These are phyloP conservation scores for Tuber calosporum DNA, from an alignment of 495 filamentous ascomycete species.

Conservation along the genomic window DNA sequence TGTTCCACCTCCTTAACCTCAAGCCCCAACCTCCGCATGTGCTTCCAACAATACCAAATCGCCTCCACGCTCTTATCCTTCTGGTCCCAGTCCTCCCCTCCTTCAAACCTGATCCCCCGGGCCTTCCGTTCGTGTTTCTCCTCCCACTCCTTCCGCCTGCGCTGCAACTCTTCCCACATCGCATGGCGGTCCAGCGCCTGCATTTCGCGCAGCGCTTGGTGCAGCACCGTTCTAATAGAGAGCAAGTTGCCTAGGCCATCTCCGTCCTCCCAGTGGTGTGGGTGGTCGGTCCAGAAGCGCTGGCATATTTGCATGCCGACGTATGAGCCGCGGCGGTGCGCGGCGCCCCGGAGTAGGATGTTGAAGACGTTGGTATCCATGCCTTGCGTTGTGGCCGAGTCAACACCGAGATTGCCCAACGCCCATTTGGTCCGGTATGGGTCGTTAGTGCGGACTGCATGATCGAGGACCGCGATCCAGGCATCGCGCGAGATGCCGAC, in stretches of 20 bases:
- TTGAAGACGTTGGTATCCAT: conserved; percentile 26
- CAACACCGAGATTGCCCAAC: conserved; percentile 13
- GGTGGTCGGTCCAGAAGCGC: conserved; percentile 15
- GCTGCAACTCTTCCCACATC: conserved; percentile 6
- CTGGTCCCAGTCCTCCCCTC: background rate
- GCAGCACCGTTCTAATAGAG: conserved; percentile 30
- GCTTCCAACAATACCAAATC: conserved; percentile 25
- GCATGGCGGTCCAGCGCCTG: background rate
- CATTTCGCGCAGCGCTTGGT: conserved; percentile 22
- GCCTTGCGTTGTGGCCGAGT: conserved; percentile 10
- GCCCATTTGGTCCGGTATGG: conserved; percentile 16
- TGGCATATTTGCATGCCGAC: conserved; percentile 27
- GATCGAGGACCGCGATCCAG: conserved; percentile 22
- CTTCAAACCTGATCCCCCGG: background rate
- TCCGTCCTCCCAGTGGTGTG: conserved; percentile 2
- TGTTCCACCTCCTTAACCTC: conserved; percentile 21
- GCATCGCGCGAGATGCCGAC: conserved; percentile 17
- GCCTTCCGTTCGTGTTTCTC: background rate
- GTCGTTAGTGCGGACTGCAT: conserved; percentile 6
- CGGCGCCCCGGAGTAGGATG: conserved; percentile 26
- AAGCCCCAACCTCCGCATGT: conserved; percentile 19
- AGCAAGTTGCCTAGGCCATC: conserved; percentile 10
- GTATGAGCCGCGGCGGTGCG: conserved; percentile 3
- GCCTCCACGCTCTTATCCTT: conserved; percentile 15
- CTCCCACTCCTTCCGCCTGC: background rate